These are phyloP conservation scores for Sclerotinia nivalis DNA, from an alignment of 2,329 filamentous ascomycete genomes.

Conservation along the genomic window DNA sequence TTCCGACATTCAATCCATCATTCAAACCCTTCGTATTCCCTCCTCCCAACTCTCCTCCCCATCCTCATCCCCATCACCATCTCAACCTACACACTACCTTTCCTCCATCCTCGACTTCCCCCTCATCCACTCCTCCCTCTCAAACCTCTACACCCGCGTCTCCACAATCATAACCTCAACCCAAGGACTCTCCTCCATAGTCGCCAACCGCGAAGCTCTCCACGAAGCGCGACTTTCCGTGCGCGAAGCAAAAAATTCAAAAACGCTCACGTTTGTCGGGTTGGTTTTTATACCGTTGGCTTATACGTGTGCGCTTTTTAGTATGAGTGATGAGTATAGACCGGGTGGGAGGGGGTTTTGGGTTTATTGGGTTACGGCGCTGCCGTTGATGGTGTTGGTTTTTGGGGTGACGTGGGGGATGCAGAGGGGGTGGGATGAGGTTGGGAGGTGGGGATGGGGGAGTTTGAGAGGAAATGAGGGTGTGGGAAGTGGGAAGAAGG, in stretches of 20 bases:
- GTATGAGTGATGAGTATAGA: conserved; percentile 17
- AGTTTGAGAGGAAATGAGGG: not conserved
- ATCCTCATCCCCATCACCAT: too few relatives aligned
- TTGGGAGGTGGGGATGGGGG: not conserved
- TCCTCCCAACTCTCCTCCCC: not conserved
- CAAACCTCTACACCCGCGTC: not conserved
- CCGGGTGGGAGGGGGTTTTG: not conserved
- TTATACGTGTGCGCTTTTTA: conserved; percentile 11
- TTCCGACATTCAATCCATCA: not conserved
- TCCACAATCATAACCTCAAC: not conserved
- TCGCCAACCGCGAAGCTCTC: conserved; percentile 3
- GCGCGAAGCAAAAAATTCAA: not conserved
- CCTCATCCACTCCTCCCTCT: not conserved
- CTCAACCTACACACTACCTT: not conserved
- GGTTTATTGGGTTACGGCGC: conserved; percentile 8
- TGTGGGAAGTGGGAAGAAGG: not conserved
- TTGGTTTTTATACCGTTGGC: conserved; percentile 4
- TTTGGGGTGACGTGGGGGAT: conserved; percentile 1
- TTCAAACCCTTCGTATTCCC: not conserved
- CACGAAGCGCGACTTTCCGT: conserved; percentile 5
- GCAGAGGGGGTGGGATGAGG: not conserved
- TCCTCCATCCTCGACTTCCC: conserved; percentile 1
- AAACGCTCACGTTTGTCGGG: not conserved
- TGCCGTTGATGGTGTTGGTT: conserved; percentile 4
- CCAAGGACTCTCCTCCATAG: conserved; percentile 9